A percentile compares a stretch with the other conserved stretches of the same genome.
Conservation (phyloP, 192 early-diverging fungal species). For the Rhizoclosmatium sp. region DNA sequence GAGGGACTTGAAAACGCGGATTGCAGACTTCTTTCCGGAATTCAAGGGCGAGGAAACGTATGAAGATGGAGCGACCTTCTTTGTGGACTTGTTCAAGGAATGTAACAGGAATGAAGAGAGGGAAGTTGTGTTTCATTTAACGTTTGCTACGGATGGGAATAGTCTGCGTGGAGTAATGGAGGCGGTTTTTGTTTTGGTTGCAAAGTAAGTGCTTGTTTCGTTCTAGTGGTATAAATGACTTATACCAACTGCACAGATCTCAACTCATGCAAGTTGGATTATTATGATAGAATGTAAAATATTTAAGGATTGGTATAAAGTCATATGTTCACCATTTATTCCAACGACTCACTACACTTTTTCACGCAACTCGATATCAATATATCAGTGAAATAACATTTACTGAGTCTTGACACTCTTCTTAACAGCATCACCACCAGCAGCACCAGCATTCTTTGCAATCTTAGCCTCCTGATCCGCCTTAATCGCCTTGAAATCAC, state of each 20-base stretch:
- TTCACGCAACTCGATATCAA: too few relatives aligned
- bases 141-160: slow-evolving; percentile 4
- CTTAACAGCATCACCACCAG: neutral
- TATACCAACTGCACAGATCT: too few relatives aligned
- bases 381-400: neutral
- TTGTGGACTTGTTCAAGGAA: slow-evolving; percentile 50
- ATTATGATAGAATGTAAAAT: too few relatives aligned
- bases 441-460: neutral
- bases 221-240: too few relatives aligned
- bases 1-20: slow-evolving; percentile 59
- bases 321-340: too few relatives aligned
- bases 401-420: neutral
- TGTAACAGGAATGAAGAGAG: slow-evolving; percentile 37
- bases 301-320: too few relatives aligned
- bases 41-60: slow-evolving; percentile 60
- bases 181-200: neutral
- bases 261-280: too few relatives aligned
- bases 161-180: neutral
- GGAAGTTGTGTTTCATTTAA: neutral
- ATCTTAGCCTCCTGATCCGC: slow-evolving; percentile 20
- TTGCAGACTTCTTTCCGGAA: slow-evolving; percentile 87
- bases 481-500: slow-evolving; percentile 62
- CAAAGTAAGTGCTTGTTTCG: neutral
- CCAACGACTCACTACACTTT: too few relatives aligned
- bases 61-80: slow-evolving; percentile 55